Percentiles rank a stretch among this genome's conserved stretches.
Evolutionary conservation across 1,284 basidiomycete species (phyloP).

Genomic region (Naganishia sp.): DNA sequence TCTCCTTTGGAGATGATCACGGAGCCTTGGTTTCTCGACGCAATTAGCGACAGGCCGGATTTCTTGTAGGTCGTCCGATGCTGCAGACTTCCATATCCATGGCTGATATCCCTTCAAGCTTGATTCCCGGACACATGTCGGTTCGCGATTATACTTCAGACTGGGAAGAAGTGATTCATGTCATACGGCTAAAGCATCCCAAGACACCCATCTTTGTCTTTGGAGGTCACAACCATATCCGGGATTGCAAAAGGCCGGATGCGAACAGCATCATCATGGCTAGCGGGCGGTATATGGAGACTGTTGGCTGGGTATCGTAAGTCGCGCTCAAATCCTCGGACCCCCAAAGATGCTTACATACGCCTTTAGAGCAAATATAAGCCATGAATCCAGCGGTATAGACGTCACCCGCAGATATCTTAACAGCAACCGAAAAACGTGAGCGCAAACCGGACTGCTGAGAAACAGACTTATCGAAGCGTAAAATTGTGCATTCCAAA

Average conservation of each 20-base stretch:
- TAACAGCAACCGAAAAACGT: conserved; percentile 56
- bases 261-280: conserved; percentile 59
- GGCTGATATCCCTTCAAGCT: conserved; percentile 40
- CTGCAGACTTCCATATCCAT: conserved; percentile 52
- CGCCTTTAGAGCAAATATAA: conserved; percentile 3
- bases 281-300: conserved; percentile 85
- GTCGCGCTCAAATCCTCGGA: conserved; percentile 21
- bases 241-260: conserved; percentile 66
- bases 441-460: conserved; percentile 25
- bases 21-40: conserved; percentile 68
- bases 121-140: conserved; percentile 52
- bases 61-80: conserved; percentile 59
- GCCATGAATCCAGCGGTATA: conserved; percentile 36
- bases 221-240: conserved; percentile 75
- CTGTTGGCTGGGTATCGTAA: conserved; percentile 63
- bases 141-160: conserved; percentile 47
- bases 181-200: conserved; percentile 70
- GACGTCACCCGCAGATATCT: conserved; percentile 55
- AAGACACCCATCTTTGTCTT: conserved; percentile 75
- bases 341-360: neutral
- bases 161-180: conserved; percentile 73
- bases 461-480: neutral
- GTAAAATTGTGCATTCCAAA: conserved; percentile 8
- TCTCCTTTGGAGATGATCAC: conserved; percentile 70
- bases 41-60: conserved; percentile 76